Percentiles rank a stretch among this genome's conserved stretches.
These are phyloP conservation scores for Protomyces lactucae-debilis DNA, from an alignment of 1,139 yeast genomes.

Conservation along the genomic window DNA sequence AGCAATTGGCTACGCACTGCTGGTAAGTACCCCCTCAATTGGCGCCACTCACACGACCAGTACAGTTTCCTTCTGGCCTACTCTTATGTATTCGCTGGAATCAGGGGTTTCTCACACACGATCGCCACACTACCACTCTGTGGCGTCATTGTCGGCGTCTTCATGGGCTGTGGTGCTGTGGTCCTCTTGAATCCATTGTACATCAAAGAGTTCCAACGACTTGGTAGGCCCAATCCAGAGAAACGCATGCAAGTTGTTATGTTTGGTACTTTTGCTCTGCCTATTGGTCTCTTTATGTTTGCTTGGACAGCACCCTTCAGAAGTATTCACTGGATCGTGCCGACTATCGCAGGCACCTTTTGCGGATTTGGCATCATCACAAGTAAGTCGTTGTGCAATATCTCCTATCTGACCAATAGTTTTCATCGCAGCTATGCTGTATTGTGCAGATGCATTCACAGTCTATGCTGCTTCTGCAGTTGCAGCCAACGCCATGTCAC, in stretches of 20 bases:
- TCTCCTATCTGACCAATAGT: slow-evolving; percentile 43
- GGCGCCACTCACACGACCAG: not conserved
- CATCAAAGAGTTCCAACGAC: slow-evolving; percentile 52
- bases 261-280: slow-evolving; percentile 9
- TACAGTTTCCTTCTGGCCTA: slow-evolving; percentile 1
- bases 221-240: slow-evolving; percentile 12
- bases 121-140: slow-evolving; percentile 41
- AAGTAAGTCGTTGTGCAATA: slow-evolving; percentile 38
- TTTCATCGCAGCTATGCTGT: slow-evolving; percentile 46
- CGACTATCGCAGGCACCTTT: slow-evolving; percentile 30
- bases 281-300: slow-evolving; percentile 32
- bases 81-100: not conserved
- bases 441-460: slow-evolving; percentile 52
- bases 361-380: slow-evolving; percentile 31
- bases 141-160: slow-evolving; percentile 49
- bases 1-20: not conserved
- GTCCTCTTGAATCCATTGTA: slow-evolving; percentile 38
- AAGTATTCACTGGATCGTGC: slow-evolving; percentile 31
- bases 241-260: slow-evolving; percentile 7
- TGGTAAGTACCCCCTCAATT: not conserved
- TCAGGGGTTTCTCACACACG: not conserved
- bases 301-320: slow-evolving; percentile 30
- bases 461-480: slow-evolving; percentile 60
- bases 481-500: slow-evolving; percentile 61
- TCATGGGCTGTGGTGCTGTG: slow-evolving; percentile 40